Conservation (phyloP, 2,329 filamentous ascomycete species). For the Clarireedia homoeocarpa region DNA sequence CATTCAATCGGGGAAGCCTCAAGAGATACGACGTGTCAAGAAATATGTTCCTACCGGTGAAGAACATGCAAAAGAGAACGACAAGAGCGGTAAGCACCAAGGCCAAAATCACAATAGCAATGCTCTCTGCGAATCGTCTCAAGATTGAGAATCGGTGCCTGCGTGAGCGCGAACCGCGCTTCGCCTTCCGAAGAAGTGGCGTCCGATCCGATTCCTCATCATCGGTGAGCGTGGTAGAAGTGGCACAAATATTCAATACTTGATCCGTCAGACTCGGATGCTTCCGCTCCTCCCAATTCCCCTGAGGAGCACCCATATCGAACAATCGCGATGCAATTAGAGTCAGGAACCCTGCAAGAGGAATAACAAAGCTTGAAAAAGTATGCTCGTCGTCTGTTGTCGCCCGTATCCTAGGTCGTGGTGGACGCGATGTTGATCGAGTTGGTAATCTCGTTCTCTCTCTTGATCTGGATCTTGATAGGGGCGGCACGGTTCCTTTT, state of each 20-base stretch:
- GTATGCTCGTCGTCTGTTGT: slow-evolving; percentile 4
- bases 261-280: neutral
- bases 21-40: neutral
- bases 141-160: neutral
- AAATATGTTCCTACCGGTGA: neutral
- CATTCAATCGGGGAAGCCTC: no score
- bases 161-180: neutral
- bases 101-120: slow-evolving; percentile 20
- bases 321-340: slow-evolving; percentile 15
- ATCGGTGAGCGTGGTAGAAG: neutral
- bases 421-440: neutral
- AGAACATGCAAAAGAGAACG: slow-evolving; percentile 22
- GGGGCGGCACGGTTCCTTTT: neutral
- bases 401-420: neutral
- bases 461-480: neutral
- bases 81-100: slow-evolving; percentile 19
- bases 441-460: neutral
- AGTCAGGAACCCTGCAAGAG: slow-evolving; percentile 16
- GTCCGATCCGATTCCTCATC: slow-evolving; percentile 14
- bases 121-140: slow-evolving; percentile 19
- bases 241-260: neutral
- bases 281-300: neutral
- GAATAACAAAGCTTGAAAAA: slow-evolving; percentile 19
- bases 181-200: slow-evolving; percentile 18
- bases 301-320: slow-evolving; percentile 19